Conservation (phyloP, 2,329 filamentous ascomycete genomes). For the Aphanoascus verrucosus region DNA sequence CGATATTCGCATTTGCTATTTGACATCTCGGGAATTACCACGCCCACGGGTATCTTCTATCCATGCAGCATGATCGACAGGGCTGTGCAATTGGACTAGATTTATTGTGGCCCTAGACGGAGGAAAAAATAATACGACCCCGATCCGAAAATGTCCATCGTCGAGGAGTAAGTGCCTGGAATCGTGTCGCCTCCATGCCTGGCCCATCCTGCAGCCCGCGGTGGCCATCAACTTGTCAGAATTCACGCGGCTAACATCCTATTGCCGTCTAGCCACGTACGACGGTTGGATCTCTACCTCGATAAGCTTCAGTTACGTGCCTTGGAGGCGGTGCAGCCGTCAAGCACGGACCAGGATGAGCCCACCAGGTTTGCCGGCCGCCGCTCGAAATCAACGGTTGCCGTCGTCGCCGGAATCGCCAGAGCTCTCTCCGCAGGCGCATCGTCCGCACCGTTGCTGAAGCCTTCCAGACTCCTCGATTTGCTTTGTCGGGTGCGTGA, state of each 20-base stretch:
- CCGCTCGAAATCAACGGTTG: constrained; percentile 30
- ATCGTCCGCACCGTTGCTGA: constrained; percentile 52
- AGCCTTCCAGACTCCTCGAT: constrained; percentile 47
- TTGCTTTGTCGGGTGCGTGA: constrained; percentile 51
- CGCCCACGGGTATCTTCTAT: constrained; percentile 1
- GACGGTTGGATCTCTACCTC: constrained; percentile 47
- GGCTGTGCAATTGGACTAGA: neutral
- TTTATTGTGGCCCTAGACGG: neutral
- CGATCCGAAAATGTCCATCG: constrained; percentile 10
- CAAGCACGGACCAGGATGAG: constrained; percentile 25
- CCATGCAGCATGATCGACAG: neutral
- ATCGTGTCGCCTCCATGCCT: neutral
- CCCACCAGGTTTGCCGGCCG: constrained; percentile 36
- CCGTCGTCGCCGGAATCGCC: constrained; percentile 54
- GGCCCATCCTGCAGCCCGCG: neutral
- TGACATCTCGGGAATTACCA: neutral
- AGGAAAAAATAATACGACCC: neutral
- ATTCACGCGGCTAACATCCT: neutral
- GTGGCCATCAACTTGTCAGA: neutral
- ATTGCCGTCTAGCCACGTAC: constrained; percentile 39
- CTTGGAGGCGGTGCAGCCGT: constrained; percentile 21
- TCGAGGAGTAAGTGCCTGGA: constrained; percentile 12
- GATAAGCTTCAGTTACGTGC: constrained; percentile 45
- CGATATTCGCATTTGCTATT: neutral
- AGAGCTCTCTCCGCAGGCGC: constrained; percentile 61